These are phyloP conservation scores for Aspergillus sparsus DNA, from an alignment of 495 filamentous ascomycete genomes.

Conservation along the genomic window DNA sequence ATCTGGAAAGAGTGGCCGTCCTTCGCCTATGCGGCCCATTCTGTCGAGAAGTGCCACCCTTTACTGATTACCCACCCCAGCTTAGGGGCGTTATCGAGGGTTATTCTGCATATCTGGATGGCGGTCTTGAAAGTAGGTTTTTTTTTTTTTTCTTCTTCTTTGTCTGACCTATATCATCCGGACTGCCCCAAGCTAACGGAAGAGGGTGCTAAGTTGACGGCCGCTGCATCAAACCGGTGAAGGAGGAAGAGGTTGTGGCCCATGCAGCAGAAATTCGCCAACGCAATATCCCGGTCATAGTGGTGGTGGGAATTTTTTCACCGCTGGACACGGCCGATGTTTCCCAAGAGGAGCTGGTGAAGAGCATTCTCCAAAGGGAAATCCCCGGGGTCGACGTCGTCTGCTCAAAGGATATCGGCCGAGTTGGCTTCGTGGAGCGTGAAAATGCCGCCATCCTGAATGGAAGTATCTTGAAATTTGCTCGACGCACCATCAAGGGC, in stretches of 20 bases:
- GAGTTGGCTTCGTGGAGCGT: neutral
- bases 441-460: slow-evolving; percentile 7
- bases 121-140: neutral
- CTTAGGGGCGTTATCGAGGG: neutral
- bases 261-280: neutral
- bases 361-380: neutral
- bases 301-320: neutral
- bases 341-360: neutral
- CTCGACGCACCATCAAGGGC: neutral
- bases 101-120: neutral
- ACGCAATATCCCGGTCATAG: neutral
- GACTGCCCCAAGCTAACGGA: no score
- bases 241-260: neutral
- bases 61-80: neutral
- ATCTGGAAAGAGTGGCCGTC: neutral
- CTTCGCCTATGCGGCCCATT: slow-evolving; percentile 2
- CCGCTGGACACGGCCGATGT: neutral
- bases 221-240: neutral
- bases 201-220: neutral
- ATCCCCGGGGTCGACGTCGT: neutral
- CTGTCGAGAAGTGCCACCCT: neutral
- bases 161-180: no score
- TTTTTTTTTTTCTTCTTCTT: neutral
- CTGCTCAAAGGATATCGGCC: neutral
- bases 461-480: neutral